phyloP scores from a whole-genome alignment of 2,329 filamentous ascomycete species.

The Fusarium albosuccineum region DNA sequence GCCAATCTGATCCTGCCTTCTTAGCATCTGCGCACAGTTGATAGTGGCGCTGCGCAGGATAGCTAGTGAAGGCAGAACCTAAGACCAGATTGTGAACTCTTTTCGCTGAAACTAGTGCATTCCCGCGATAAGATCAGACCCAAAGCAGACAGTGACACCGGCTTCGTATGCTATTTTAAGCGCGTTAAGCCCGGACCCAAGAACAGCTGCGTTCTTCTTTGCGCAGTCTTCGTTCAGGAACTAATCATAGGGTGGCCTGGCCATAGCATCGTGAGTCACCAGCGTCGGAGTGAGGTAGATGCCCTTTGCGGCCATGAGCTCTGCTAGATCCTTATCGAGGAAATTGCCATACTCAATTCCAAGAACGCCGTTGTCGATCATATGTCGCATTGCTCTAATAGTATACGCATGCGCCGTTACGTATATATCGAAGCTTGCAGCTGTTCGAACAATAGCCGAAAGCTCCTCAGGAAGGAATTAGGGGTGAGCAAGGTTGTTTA shows the following conservation, averaged over 20 bases:
- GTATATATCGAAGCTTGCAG: slow-evolving; percentile 61
- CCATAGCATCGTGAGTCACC: slow-evolving; percentile 63
- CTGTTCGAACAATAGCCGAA: slow-evolving; percentile 45
- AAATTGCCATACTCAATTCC: slow-evolving; percentile 64
- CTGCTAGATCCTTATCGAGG: slow-evolving; percentile 56
- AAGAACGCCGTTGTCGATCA: slow-evolving; percentile 65
- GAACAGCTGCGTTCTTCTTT: slow-evolving; percentile 63
- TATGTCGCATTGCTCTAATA: slow-evolving; percentile 64
- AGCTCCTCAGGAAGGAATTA: slow-evolving; percentile 57
- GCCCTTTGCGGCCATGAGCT: slow-evolving; percentile 62
- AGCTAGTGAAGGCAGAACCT: slow-evolving; percentile 32
- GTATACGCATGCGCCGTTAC: slow-evolving; percentile 71
- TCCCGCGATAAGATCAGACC: slow-evolving; percentile 54
- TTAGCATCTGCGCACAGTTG: slow-evolving; percentile 63
- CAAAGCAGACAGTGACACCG: slow-evolving; percentile 67
- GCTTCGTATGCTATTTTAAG: slow-evolving; percentile 63
- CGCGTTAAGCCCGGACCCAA: slow-evolving; percentile 59
- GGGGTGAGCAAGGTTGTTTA: slow-evolving; percentile 63
- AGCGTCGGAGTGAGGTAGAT: slow-evolving; percentile 67
- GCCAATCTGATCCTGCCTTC: slow-evolving; percentile 60
- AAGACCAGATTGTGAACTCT: slow-evolving; percentile 48
- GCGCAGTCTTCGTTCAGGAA: slow-evolving; percentile 59
- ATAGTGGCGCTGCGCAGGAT: slow-evolving; percentile 52
- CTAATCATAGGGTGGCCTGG: slow-evolving; percentile 54
- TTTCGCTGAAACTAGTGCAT: slow-evolving; percentile 47